Base-by-base conservation (phyloP, 2,329 filamentous ascomycete genomes). In the Claviceps arundinis region DNA sequence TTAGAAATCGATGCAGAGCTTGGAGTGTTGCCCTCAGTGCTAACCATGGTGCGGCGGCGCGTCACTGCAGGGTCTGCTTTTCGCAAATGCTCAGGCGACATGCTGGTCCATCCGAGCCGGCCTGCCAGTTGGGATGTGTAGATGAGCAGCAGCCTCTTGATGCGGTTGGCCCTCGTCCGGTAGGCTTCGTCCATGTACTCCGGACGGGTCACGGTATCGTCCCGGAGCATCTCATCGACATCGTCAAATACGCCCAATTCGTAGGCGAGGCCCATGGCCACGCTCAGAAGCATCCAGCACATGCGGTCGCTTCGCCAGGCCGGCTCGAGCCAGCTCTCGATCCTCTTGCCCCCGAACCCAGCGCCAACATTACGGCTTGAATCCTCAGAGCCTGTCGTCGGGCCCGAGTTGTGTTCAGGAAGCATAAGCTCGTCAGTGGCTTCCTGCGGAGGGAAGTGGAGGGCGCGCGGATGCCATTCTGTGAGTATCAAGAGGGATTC, bases 201-300 rank as follows among this genome's bases (percentile, higher is more conserved):
- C 4, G 80, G 80, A 37, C 79, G 73, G 16, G 75, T 76, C 57
- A 82, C 80, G 55, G 77, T 72, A 54, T 77, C 72, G 49, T 80
- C 72, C 54, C 76, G 76, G 52, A 84, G 67, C 59, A 81, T 64
- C 60, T 90, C 86, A 53, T 87, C 88, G 57, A 90, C 88, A 54
- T 90, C 82, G 59, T 97, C 93, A 60, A 97, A 98, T 2, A 98
- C 89, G 11, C 93, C 93, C 37, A 98, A 80, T 66, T 98, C 93
- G 59, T 95, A 95, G 0, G 87, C 89, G 40, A 97, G 73, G 1
- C 89, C 87, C 73, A 91, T 87, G 14, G 89, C 89, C 40, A 89
- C 94, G 62, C 89, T 94, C 34, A 97, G 76, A 14, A 97, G 73
- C 89, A 96, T 96, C 91, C 91, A 96, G 64, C 88, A 95, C 87